phyloP scores from a whole-genome alignment of 805 yeast genomes.

The Schwanniomyces pseudopolymorphus region DNA sequence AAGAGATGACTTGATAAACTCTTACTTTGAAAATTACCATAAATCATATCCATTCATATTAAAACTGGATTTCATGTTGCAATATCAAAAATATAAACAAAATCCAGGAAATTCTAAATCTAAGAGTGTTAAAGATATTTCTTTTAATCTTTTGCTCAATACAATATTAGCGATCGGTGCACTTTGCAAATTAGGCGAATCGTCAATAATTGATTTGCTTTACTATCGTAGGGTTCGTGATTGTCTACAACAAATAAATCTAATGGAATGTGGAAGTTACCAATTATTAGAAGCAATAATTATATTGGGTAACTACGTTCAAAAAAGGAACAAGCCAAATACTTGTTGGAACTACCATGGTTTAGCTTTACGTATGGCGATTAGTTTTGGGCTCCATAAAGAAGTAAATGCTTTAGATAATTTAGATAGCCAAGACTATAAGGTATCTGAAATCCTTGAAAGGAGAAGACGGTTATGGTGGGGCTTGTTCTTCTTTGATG shows the following conservation, averaged over 20 bases:
- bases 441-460: conserved; percentile 37
- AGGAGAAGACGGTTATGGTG: conserved; percentile 66
- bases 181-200: conserved; percentile 62
- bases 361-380: conserved; percentile 63
- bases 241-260: conserved; percentile 37
- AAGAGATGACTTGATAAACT: conserved; percentile 37
- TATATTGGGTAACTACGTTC: conserved; percentile 13
- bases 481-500: conserved; percentile 63
- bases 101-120: conserved; percentile 26
- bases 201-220: conserved; percentile 40
- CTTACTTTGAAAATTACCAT: conserved; percentile 58
- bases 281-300: conserved; percentile 46
- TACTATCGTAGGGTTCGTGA: conserved; percentile 56
- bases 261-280: conserved; percentile 61
- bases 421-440: not conserved
- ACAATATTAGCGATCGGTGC: conserved; percentile 67
- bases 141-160: conserved; percentile 54
- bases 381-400: conserved; percentile 60
- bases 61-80: conserved; percentile 50
- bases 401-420: conserved; percentile 30
- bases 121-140: not conserved
- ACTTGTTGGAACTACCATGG: conserved; percentile 61
- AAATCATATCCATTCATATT: conserved; percentile 61
- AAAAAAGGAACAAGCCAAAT: conserved; percentile 17
- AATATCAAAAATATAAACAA: conserved; percentile 42